A percentile compares a stretch with the other conserved stretches of the same genome.
These are phyloP conservation scores for Lagenaria siceraria DNA, from an alignment of 306 rosid species.

Conservation along the genomic window DNA sequence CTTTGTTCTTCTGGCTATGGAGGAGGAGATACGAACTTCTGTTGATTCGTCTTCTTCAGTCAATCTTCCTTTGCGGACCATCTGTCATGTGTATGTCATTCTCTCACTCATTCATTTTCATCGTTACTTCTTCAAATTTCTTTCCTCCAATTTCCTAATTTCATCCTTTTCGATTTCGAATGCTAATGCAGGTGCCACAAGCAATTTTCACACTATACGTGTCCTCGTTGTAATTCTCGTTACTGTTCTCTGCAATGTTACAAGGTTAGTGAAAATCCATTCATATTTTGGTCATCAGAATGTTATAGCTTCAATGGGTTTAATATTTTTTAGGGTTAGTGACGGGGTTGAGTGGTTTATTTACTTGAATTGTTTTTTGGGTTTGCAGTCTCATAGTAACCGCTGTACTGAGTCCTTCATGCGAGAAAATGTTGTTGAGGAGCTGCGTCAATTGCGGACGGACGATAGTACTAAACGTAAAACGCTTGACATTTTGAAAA, in stretches of 20 bases:
- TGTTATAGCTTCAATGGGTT: background rate
- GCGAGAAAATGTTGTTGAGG: slow-evolving; percentile 79
- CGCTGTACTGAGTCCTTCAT: slow-evolving; percentile 88
- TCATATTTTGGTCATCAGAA: background rate
- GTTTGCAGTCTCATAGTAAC: slow-evolving; percentile 58
- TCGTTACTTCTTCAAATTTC: background rate
- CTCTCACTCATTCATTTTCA: background rate
- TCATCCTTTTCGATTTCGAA: background rate
- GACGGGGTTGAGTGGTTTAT: background rate
- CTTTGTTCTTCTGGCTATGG: slow-evolving; percentile 25
- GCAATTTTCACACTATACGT: slow-evolving; percentile 87
- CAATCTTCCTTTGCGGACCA: slow-evolving; percentile 38
- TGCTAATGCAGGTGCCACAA: slow-evolving; percentile 57
- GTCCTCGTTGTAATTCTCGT: slow-evolving; percentile 88
- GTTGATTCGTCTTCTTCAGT: slow-evolving; percentile 34
- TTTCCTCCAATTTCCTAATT: background rate
- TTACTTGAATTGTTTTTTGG: background rate
- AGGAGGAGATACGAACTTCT: slow-evolving; percentile 31
- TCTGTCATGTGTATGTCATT: slow-evolving; percentile 73
- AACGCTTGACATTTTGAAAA: slow-evolving; percentile 66
- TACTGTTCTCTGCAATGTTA: slow-evolving; percentile 83
- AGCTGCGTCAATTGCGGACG: slow-evolving; percentile 55
- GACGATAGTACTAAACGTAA: slow-evolving; percentile 50
- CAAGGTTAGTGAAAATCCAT: slow-evolving; percentile 34
- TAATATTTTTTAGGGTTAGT: background rate